Percentiles rank a stretch among this genome's conserved stretches.
These are phyloP conservation scores for Pseudocercospora eumusae DNA, from an alignment of 2,329 filamentous ascomycete genomes.

Conservation along the genomic window DNA sequence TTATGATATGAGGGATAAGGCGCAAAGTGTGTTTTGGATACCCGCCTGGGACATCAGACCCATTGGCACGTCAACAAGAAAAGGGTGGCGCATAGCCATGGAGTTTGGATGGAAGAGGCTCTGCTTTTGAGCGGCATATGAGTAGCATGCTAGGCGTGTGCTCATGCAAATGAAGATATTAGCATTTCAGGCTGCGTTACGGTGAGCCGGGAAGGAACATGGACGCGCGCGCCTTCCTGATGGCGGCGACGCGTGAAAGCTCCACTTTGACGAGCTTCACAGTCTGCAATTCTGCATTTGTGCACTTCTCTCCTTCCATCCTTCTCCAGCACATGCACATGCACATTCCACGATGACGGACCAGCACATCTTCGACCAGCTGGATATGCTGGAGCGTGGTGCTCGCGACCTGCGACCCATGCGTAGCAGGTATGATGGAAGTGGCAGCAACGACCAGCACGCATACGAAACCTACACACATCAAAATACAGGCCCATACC, in stretches of 20 bases:
- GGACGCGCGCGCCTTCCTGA: slow-evolving; percentile 15
- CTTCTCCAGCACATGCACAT: neutral
- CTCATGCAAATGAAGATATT: neutral
- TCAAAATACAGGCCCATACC: neutral
- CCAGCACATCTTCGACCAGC: slow-evolving; percentile 33
- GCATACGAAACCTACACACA: slow-evolving; percentile 19
- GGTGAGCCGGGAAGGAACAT: slow-evolving; percentile 9
- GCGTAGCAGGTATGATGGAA: neutral
- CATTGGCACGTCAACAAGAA: slow-evolving; percentile 9
- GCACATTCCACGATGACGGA: slow-evolving; percentile 26
- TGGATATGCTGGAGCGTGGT: slow-evolving; percentile 32
- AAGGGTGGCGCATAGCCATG: neutral
- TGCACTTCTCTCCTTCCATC: neutral
- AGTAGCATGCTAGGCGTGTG: neutral
- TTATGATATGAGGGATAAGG: slow-evolving; percentile 44
- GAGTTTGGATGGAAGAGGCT: neutral
- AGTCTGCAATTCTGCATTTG: neutral
- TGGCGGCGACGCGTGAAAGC: neutral
- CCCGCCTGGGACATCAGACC: slow-evolving; percentile 19
- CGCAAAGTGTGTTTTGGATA: slow-evolving; percentile 13
- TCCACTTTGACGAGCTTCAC: neutral
- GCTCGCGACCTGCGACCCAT: slow-evolving; percentile 19
- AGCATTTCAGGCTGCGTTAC: neutral
- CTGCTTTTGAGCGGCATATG: neutral
- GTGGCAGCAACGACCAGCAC: slow-evolving; percentile 12